Evolutionary conservation across 768 basidiomycete genomes (phyloP).

Genomic region (Leccinum disarticulatum): DNA sequence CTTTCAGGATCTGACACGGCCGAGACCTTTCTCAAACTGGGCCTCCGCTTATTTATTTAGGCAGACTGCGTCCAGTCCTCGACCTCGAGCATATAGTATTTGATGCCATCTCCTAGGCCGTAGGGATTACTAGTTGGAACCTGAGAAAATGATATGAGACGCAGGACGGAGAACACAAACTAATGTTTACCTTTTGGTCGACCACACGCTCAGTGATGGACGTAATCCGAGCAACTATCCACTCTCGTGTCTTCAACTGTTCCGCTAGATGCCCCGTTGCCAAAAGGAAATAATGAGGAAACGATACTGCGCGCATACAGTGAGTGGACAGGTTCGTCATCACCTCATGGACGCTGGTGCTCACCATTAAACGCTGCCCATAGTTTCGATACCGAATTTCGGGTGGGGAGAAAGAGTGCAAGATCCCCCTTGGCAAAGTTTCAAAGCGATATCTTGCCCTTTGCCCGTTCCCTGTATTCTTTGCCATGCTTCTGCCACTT

Average conservation of each 20-base stretch:
- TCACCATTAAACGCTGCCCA: conserved; percentile 99
- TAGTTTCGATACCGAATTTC: conserved; percentile 89
- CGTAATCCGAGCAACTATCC: conserved; percentile 92
- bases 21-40: conserved; percentile 50
- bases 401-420: conserved; percentile 92
- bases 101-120: conserved; percentile 82
- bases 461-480: conserved; percentile 92
- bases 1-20: conserved; percentile 39
- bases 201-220: conserved; percentile 85
- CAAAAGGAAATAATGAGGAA: conserved; percentile 96
- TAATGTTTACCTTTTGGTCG: conserved; percentile 58
- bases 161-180: not conserved
- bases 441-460: conserved; percentile 93
- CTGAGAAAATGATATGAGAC: conserved; percentile 37
- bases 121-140: conserved; percentile 88
- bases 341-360: conserved; percentile 17
- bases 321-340: not conserved
- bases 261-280: conserved; percentile 85
- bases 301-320: conserved; percentile 61
- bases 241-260: conserved; percentile 87
- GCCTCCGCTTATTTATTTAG: conserved; percentile 57
- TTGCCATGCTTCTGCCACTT: conserved; percentile 99
- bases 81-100: conserved; percentile 92
- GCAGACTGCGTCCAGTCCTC: conserved; percentile 89
- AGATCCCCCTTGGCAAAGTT: conserved; percentile 96